Evolutionary conservation across 2,329 filamentous ascomycete genomes (phyloP).

Genomic region (Aspergillus arachidicola): DNA sequence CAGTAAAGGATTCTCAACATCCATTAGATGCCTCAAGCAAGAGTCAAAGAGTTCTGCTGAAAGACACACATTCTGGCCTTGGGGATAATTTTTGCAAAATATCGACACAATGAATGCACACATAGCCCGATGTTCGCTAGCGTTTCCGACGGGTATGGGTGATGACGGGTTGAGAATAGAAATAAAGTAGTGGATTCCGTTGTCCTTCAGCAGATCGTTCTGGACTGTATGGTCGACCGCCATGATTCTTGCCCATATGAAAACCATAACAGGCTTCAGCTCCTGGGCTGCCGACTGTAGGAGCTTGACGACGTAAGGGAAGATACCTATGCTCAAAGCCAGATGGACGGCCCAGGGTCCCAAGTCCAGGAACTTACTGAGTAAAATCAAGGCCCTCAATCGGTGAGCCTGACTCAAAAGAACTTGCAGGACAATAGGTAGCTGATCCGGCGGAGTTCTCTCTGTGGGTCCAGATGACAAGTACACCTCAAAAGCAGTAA

Average conservation of each 20-base stretch:
- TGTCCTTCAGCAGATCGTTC: slow-evolving; percentile 91
- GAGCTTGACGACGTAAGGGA: slow-evolving; percentile 97
- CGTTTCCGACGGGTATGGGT: slow-evolving; percentile 80
- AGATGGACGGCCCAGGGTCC: slow-evolving; percentile 99
- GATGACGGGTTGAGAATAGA: slow-evolving; percentile 85
- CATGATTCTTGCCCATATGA: slow-evolving; percentile 96
- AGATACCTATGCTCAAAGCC: slow-evolving; percentile 95
- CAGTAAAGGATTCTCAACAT: slow-evolving; percentile 83
- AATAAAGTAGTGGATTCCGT: slow-evolving; percentile 95
- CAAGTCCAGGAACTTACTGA: slow-evolving; percentile 91
- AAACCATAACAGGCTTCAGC: slow-evolving; percentile 97
- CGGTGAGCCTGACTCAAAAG: slow-evolving; percentile 93
- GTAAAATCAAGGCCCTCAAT: slow-evolving; percentile 83
- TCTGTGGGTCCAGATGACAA: slow-evolving; percentile 80
- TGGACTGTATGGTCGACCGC: slow-evolving; percentile 95
- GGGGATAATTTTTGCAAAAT: slow-evolving; percentile 92
- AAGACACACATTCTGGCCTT: slow-evolving; percentile 89
- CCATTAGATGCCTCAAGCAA: slow-evolving; percentile 79
- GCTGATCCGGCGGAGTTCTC: slow-evolving; percentile 86
- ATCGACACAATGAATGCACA: slow-evolving; percentile 97
- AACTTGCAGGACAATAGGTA: slow-evolving; percentile 94
- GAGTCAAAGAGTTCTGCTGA: slow-evolving; percentile 87
- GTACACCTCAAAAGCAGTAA: slow-evolving; percentile 97
- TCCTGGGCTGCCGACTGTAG: slow-evolving; percentile 93
- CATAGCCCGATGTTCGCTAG: slow-evolving; percentile 96